phyloP scores from a whole-genome alignment of 2,329 filamentous ascomycete species.

The Myriosclerotinia scirpicola region DNA sequence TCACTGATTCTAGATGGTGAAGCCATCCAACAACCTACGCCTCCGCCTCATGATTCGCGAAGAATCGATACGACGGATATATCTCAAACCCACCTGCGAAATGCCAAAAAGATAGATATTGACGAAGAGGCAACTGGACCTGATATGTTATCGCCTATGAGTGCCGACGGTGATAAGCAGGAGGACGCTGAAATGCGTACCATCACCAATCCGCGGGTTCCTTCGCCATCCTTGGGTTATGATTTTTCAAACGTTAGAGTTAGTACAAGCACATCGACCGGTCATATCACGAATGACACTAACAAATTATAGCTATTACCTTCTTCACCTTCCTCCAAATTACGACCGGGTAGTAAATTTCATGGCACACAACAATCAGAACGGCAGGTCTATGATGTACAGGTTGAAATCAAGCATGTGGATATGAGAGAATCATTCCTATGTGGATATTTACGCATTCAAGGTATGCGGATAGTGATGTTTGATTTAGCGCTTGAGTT shows the following conservation, averaged over 20 bases:
- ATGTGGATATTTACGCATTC: constrained; percentile 91
- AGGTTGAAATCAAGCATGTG: constrained; percentile 95
- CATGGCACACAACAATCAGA: constrained; percentile 91
- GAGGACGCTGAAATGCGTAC: constrained; percentile 42
- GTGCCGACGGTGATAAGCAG: constrained; percentile 43
- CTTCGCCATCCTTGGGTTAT: constrained; percentile 51
- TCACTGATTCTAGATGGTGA: constrained; percentile 34
- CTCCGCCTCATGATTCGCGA: constrained; percentile 36
- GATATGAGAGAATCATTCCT: constrained; percentile 92
- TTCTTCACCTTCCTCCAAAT: constrained; percentile 78
- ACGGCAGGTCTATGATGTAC: constrained; percentile 88
- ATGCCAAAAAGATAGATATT: constrained; percentile 46
- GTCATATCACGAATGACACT: neutral
- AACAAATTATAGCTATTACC: constrained; percentile 51
- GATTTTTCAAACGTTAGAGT: constrained; percentile 58
- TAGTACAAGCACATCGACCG: constrained; percentile 37
- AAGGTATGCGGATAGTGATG: constrained; percentile 60
- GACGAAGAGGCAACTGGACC: constrained; percentile 42
- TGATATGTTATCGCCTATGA: constrained; percentile 41
- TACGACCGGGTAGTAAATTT: constrained; percentile 86
- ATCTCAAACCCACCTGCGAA: constrained; percentile 39
- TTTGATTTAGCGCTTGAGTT: neutral
- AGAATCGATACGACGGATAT: constrained; percentile 37
- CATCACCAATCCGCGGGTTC: constrained; percentile 37
- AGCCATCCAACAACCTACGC: constrained; percentile 38